These are phyloP conservation scores for Casuarina equisetifolia DNA, from an alignment of 306 rosid genomes.

Conservation along the genomic window DNA sequence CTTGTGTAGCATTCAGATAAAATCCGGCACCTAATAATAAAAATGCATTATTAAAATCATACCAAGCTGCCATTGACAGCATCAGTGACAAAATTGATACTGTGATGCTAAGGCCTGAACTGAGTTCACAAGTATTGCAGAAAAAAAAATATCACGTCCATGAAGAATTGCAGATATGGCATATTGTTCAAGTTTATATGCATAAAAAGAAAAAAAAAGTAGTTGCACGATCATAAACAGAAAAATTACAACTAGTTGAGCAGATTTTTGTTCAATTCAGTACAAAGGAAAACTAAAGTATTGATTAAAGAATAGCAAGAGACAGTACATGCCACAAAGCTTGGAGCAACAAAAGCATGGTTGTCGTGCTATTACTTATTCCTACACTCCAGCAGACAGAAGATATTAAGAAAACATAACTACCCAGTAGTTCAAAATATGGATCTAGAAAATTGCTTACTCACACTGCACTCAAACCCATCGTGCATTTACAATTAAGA, in stretches of 20 bases:
- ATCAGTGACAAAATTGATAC: not conserved
- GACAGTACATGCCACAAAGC: not conserved
- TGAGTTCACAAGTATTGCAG: not conserved
- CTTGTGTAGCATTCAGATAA: constrained; percentile 91
- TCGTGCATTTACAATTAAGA: not conserved
- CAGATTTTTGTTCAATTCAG: not conserved
- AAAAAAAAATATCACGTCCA: not conserved
- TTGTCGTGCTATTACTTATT: not conserved
- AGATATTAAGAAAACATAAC: not conserved
- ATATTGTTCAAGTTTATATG: not conserved
- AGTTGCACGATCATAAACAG: not conserved
- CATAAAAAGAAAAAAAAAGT: not conserved
- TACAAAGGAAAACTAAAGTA: not conserved
- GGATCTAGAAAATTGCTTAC: not conserved
- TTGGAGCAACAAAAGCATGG: not conserved
- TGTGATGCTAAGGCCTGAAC: not conserved
- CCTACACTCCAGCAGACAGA: not conserved
- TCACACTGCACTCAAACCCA: not conserved
- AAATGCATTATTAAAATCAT: not conserved
- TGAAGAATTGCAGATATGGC: not conserved
- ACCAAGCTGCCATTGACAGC: not conserved
- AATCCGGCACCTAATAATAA: constrained; percentile 82
- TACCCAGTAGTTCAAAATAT: not conserved
- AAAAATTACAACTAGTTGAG: not conserved
- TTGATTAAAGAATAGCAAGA: not conserved